A percentile compares a stretch with the other conserved stretches of the same genome.
These are phyloP conservation scores for Pyrrhoderma lamaoense DNA, from an alignment of 1,284 basidiomycete species.

Conservation along the genomic window DNA sequence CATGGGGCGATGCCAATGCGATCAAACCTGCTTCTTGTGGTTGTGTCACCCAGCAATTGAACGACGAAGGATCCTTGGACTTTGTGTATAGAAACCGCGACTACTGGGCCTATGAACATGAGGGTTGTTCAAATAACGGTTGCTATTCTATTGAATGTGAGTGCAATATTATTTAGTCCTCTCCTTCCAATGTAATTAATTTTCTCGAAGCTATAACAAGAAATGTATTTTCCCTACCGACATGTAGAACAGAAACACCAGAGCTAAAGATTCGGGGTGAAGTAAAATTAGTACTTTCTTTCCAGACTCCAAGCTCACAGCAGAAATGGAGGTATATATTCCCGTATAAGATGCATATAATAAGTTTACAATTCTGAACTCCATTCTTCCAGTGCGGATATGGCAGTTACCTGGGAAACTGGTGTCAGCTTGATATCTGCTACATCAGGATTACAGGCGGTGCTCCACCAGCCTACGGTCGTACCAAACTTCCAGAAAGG, in stretches of 20 bases:
- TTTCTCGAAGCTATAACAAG: conserved; percentile 24
- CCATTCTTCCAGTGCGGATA: conserved; percentile 6
- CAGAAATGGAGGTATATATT: conserved; percentile 14
- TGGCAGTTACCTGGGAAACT: conserved; percentile 10
- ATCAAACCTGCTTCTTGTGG: conserved; percentile 23
- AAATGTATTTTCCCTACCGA: conserved; percentile 27
- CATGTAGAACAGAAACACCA: conserved; percentile 21
- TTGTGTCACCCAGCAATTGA: conserved; percentile 16
- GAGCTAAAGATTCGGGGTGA: conserved; percentile 27
- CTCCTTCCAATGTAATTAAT: neutral
- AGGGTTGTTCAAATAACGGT: conserved; percentile 13
- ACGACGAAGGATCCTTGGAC: conserved; percentile 15
- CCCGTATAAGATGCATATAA: neutral
- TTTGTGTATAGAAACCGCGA: conserved; percentile 19
- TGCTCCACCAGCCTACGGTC: neutral
- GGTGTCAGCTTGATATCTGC: conserved; percentile 5
- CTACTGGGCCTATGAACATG: conserved; percentile 18
- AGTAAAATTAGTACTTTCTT: conserved; percentile 23
- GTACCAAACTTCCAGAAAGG: conserved; percentile 5
- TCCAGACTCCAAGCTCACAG: neutral
- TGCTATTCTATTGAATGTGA: conserved; percentile 10
- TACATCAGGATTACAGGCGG: conserved; percentile 3
- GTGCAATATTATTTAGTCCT: neutral
- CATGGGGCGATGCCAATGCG: conserved; percentile 25
- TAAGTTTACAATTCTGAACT: no score